Conservation (phyloP, 495 filamentous ascomycete genomes). For the Pyronema omphalodes region DNA sequence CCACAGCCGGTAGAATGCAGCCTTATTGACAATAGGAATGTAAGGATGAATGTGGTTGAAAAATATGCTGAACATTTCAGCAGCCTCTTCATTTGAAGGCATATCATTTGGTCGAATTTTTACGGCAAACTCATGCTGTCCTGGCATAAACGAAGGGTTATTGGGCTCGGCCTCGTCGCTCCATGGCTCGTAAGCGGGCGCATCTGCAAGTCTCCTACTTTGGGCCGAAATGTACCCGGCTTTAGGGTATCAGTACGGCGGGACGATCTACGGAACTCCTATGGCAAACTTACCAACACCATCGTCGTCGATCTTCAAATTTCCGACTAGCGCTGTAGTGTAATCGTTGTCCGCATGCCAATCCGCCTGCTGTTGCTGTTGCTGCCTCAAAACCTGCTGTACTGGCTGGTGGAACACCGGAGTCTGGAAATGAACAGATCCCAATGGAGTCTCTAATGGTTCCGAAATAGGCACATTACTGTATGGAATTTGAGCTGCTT, state of each 20-base stretch:
- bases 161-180: constrained; percentile 14
- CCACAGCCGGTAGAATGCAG: constrained; percentile 83
- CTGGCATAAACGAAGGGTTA: constrained; percentile 18
- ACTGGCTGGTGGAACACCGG: constrained; percentile 15
- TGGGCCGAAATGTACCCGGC: constrained; percentile 24
- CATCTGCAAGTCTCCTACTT: constrained; percentile 22
- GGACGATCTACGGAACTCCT: not conserved
- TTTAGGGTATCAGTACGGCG: constrained; percentile 1
- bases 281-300: constrained; percentile 53
- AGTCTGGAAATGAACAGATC: constrained; percentile 15
- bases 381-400: constrained; percentile 1
- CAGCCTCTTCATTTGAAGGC: constrained; percentile 67
- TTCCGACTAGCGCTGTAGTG: constrained; percentile 42
- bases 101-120: constrained; percentile 88
- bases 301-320: constrained; percentile 69
- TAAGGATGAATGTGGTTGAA: constrained; percentile 90
- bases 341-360: constrained; percentile 5
- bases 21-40: constrained; percentile 77
- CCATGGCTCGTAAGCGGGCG: constrained; percentile 25
- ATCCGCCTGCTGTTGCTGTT: not conserved
- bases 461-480: constrained; percentile 11
- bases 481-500: constrained; percentile 10
- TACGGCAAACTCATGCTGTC: constrained; percentile 29
- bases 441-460: constrained; percentile 15
- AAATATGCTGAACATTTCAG: constrained; percentile 81